Base-by-base conservation (phyloP, 805 yeast species). In the Candida pseudofarinosa region DNA sequence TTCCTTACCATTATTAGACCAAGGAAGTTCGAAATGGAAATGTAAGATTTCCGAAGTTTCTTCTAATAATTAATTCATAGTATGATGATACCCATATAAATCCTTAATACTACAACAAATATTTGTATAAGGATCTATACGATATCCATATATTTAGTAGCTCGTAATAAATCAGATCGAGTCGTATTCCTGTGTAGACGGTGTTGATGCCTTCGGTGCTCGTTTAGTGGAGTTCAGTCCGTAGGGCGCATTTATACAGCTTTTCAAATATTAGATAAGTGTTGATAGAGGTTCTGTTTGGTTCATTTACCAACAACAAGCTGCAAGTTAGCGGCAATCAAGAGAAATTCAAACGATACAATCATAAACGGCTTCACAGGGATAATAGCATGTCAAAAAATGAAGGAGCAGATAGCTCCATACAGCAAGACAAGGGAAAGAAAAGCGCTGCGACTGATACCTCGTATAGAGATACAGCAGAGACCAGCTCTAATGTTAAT, bases 1-100 rank as follows among this genome's bases (percentile, higher is more conserved):
- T 1, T 88, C 97, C 1, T 76, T 93, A 54, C 98, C 98, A 6
- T 70, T 93, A 53, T 73, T 93, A 52, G 93, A 86, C 48, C 71
- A 74, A 47, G 66, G 62, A 36, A 66, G 54, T 36, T 66, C 78
- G 16, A 81, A 80, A 33, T 88, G 96, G 96, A 74, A 71, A 40
- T 88, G 97, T 65, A 70, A 65, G 44, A 66, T 73, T 12, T 47
- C 58, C 40, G 55, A 59, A 37, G 33, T 43, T 23, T 7, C 28
- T 7, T 10, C 28, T 23, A 10, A 23, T 23, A 23, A 6, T 10
- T 23, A 23, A 23, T 6, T 23, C 28, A 23, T n/a, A n/a, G n/a
- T n/a, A n/a, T n/a, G n/a, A n/a, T n/a, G n/a, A n/a, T n/a, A n/a
- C n/a, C n/a, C n/a, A n/a, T n/a, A n/a, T n/a, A n/a, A n/a, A n/a